phyloP scores from a whole-genome alignment of 768 basidiomycete genomes.

The Megacollybia marginata region DNA sequence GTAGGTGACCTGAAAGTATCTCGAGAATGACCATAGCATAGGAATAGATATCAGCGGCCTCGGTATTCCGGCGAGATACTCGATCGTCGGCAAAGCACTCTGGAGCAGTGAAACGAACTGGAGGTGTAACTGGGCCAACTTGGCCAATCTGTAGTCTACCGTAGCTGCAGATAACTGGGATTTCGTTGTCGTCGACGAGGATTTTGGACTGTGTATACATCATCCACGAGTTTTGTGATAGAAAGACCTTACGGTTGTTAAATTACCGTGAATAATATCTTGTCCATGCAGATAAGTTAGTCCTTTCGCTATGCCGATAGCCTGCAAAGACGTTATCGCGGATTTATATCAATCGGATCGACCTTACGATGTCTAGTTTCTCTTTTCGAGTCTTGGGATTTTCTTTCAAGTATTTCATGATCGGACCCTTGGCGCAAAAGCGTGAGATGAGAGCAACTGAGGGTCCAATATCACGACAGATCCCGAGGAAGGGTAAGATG shows the following conservation, averaged over 20 bases:
- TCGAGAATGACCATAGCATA: not conserved
- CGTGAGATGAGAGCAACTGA: slow-evolving; percentile 5
- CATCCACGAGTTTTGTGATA: not conserved
- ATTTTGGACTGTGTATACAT: not conserved
- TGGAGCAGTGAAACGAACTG: not conserved
- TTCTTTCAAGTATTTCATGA: slow-evolving; percentile 2
- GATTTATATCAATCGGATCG: not conserved
- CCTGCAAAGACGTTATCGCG: not conserved
- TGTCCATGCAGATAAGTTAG: not conserved
- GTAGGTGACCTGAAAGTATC: not conserved
- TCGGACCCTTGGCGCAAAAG: slow-evolving; percentile 6
- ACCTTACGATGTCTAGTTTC: not conserved
- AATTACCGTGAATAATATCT: not conserved
- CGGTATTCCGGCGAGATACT: not conserved
- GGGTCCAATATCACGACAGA: slow-evolving; percentile 5
- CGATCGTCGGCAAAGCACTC: not conserved
- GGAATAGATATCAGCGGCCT: not conserved
- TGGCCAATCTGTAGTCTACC: not conserved
- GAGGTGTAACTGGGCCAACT: not conserved
- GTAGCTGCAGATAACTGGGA: not conserved
- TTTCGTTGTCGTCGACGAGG: not conserved
- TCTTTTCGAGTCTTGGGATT: not conserved
- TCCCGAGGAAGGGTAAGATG: slow-evolving; percentile 9
- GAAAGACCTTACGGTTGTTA: not conserved
- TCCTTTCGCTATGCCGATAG: not conserved